A percentile compares a stretch with the other conserved stretches of the same genome.
Conservation (phyloP, 148 eudicot species). For the Spergularia marina region DNA sequence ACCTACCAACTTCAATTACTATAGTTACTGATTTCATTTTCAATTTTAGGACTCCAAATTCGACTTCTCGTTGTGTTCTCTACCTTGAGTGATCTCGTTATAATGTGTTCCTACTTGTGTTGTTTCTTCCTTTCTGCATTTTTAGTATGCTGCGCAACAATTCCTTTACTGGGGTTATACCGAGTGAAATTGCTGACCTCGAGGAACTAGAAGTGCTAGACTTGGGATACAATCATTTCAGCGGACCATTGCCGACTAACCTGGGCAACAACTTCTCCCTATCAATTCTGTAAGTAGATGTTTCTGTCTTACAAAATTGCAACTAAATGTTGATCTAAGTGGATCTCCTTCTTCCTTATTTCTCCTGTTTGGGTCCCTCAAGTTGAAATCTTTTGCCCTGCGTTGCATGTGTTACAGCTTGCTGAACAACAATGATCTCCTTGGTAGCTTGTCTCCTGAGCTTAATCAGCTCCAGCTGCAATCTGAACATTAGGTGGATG, state of each 20-base stretch:
- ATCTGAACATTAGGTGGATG: conserved; percentile 45
- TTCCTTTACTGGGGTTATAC: conserved; percentile 43
- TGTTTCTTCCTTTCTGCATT: background rate
- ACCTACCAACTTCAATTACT: background rate
- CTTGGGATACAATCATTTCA: conserved; percentile 51
- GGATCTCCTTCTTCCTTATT: background rate
- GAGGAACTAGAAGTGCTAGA: conserved; percentile 48
- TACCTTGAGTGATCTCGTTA: background rate
- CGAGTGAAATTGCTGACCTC: conserved; percentile 41
- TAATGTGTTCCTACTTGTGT: background rate
- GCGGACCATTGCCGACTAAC: conserved; percentile 41
- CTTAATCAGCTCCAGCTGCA: conserved; percentile 36
- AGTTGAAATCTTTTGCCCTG: background rate
- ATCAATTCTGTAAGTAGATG: conserved; percentile 44
- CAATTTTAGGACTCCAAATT: background rate
- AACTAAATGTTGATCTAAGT: too few species aligned
- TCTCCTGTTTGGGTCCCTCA: background rate
- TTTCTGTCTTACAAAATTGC: background rate
- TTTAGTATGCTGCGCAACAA: conserved; percentile 54
- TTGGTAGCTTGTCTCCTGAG: conserved; percentile 38
- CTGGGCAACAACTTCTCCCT: conserved; percentile 44
- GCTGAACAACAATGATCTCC: conserved; percentile 41
- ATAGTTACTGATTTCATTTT: too few species aligned
- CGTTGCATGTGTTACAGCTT: conserved; percentile 31
- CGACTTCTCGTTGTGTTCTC: background rate